These are phyloP conservation scores for Acanthamoeba royreba DNA, from an alignment of 208 protist species.

Conservation along the genomic window DNA sequence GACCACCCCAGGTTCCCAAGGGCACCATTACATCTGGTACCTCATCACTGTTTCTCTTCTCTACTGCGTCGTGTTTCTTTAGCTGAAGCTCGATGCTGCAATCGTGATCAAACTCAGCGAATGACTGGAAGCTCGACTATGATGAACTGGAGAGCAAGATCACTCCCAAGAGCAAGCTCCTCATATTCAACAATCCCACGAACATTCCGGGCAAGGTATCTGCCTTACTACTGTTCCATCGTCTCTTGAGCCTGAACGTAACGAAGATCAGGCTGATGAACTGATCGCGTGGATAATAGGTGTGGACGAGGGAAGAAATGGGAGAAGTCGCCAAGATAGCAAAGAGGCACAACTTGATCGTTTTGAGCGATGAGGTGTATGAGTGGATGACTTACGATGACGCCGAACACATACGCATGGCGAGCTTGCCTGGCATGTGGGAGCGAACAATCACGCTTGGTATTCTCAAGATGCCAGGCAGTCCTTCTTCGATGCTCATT, in stretches of 20 bases:
- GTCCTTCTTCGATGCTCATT: too few relatives aligned
- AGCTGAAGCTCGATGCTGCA: too few relatives aligned
- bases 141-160: constrained; percentile 78
- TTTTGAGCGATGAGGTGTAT: constrained; percentile 78
- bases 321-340: constrained; percentile 80
- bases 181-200: constrained; percentile 92
- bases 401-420: constrained; percentile 41
- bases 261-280: too few relatives aligned
- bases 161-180: constrained; percentile 81
- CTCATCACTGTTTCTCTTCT: neutral
- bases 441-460: constrained; percentile 89
- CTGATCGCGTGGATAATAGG: too few relatives aligned
- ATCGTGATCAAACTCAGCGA: neutral
- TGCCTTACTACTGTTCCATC: too few relatives aligned
- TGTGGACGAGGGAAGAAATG: constrained; percentile 71
- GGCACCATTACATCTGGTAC: neutral
- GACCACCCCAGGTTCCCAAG: neutral
- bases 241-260: too few relatives aligned
- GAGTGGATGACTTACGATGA: constrained; percentile 85
- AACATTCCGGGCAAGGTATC: constrained; percentile 87
- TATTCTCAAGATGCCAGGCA: too few relatives aligned
- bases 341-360: constrained; percentile 65
- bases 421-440: constrained; percentile 80
- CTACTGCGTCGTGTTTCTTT: too few relatives aligned
- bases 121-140: constrained; percentile 56